These are phyloP conservation scores for Boletus patriciae DNA, from an alignment of 768 basidiomycete species.

Conservation along the genomic window DNA sequence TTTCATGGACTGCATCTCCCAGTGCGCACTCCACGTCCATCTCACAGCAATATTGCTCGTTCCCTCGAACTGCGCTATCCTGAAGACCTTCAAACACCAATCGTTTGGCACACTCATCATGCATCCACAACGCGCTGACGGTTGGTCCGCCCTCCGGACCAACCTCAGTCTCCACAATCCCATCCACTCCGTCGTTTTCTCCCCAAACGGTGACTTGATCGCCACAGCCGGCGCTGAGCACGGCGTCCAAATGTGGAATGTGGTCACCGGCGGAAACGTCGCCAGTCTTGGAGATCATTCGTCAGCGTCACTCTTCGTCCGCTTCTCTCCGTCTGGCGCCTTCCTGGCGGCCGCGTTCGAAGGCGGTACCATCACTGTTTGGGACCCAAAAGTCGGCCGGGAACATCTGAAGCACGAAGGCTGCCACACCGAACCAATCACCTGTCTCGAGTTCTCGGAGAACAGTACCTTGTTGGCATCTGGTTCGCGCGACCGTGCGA, in stretches of 20 bases:
- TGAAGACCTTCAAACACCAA: conserved; percentile 10
- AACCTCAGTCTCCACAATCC: background rate
- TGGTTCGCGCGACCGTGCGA: conserved; percentile 14
- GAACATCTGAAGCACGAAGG: conserved; percentile 17
- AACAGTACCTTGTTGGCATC: conserved; percentile 17
- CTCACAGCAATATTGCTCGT: conserved; percentile 8
- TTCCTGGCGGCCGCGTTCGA: conserved; percentile 22
- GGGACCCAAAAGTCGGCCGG: conserved; percentile 23
- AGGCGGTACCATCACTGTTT: conserved; percentile 14
- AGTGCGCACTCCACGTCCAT: conserved; percentile 23
- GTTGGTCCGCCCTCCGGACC: background rate
- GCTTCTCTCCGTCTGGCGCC: conserved; percentile 21
- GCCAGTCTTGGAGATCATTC: conserved; percentile 18
- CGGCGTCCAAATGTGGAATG: conserved; percentile 26
- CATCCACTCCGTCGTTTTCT: conserved; percentile 20
- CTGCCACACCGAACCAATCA: conserved; percentile 13
- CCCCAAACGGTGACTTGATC: conserved; percentile 9
- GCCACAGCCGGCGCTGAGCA: conserved; percentile 17
- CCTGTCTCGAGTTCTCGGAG: conserved; percentile 22
- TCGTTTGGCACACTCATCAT: background rate
- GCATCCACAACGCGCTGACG: background rate
- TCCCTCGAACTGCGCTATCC: background rate
- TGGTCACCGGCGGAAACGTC: conserved; percentile 19
- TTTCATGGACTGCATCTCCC: conserved; percentile 19
- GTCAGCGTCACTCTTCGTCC: conserved; percentile 11